A percentile compares a stretch with the other conserved stretches of the same genome.
These are phyloP conservation scores for Lodderomyces orthopsilosis DNA, from an alignment of 1,139 yeast genomes.

Conservation along the genomic window DNA sequence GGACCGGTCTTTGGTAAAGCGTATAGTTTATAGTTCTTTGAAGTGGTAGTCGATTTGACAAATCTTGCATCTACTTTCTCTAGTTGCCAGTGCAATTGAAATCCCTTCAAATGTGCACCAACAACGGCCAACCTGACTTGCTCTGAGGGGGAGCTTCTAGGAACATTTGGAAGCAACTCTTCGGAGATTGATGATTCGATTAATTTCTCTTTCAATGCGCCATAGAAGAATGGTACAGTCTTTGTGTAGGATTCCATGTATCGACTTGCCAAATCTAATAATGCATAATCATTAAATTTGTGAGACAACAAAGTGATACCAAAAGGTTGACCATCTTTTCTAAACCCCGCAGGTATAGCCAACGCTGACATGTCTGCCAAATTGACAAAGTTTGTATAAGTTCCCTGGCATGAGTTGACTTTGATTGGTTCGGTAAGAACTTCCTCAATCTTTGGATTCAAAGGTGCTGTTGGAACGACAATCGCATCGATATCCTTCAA, in stretches of 20 bases:
- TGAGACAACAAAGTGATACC: constrained; percentile 84
- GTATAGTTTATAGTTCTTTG: constrained; percentile 71
- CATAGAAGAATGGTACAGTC: constrained; percentile 27
- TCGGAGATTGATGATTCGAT: constrained; percentile 27
- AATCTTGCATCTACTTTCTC: constrained; percentile 81
- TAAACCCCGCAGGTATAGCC: constrained; percentile 87
- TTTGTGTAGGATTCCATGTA: constrained; percentile 46
- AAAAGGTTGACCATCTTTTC: constrained; percentile 79
- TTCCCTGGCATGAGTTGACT: constrained; percentile 87
- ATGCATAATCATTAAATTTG: constrained; percentile 84
- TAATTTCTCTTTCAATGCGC: constrained; percentile 42
- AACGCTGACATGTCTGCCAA: constrained; percentile 90
- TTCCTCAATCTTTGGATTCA: constrained; percentile 77
- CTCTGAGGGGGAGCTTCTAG: constrained; percentile 22
- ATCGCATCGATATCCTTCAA: constrained; percentile 67
- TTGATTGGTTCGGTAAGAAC: constrained; percentile 75
- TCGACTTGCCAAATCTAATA: constrained; percentile 76
- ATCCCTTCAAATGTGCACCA: constrained; percentile 89
- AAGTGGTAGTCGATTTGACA: constrained; percentile 61
- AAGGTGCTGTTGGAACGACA: constrained; percentile 90
- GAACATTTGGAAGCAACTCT: constrained; percentile 38
- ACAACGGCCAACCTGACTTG: constrained; percentile 77
- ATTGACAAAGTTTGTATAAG: constrained; percentile 95
- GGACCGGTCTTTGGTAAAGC: constrained; percentile 85
- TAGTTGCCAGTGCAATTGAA: constrained; percentile 92